A percentile compares a stretch with the other conserved stretches of the same genome.
These are phyloP conservation scores for Gentiana macrophylla DNA, from an alignment of 257 asterid species.

Conservation along the genomic window DNA sequence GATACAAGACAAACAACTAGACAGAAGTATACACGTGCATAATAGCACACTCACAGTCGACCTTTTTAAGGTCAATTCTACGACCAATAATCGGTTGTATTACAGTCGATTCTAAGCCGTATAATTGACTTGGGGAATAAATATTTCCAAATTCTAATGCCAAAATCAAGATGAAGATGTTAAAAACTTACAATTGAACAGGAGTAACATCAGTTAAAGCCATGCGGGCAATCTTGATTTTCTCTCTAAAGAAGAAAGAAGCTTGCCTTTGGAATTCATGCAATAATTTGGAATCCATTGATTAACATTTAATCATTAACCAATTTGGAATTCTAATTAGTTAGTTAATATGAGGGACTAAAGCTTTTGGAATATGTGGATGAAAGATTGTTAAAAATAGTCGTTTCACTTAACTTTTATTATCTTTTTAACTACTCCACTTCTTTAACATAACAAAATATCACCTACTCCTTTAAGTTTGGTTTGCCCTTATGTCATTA, in stretches of 20 bases:
- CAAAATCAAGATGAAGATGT: not conserved
- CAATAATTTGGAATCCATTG: constrained; percentile 30
- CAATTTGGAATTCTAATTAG: not conserved
- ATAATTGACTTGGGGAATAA: too few species aligned
- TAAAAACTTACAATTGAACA: constrained; percentile 44
- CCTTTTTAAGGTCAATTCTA: too few species aligned
- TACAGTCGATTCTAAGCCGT: too few species aligned
- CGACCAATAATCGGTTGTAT: too few species aligned
- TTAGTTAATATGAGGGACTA: not conserved
- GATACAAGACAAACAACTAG: not conserved
- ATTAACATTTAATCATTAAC: not conserved
- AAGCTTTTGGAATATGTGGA: constrained; percentile 13
- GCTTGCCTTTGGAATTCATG: constrained; percentile 77
- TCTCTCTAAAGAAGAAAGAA: constrained; percentile 69
- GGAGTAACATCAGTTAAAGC: constrained; percentile 73
- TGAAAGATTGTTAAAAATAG: constrained; percentile 32
- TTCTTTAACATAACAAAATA: constrained; percentile 21
- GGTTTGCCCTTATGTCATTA: constrained; percentile 11
- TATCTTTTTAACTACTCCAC: constrained; percentile 30
- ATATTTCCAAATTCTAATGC: not conserved
- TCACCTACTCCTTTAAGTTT: constrained; percentile 21
- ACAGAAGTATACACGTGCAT: not conserved
- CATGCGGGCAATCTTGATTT: constrained; percentile 73
- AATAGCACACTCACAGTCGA: too few species aligned
- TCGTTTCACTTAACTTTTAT: too few species aligned